Percentiles rank a stretch among this genome's conserved stretches.
These are phyloP conservation scores for Trichoderma sp. DNA, from an alignment of 2,329 filamentous ascomycete genomes.

Conservation along the genomic window DNA sequence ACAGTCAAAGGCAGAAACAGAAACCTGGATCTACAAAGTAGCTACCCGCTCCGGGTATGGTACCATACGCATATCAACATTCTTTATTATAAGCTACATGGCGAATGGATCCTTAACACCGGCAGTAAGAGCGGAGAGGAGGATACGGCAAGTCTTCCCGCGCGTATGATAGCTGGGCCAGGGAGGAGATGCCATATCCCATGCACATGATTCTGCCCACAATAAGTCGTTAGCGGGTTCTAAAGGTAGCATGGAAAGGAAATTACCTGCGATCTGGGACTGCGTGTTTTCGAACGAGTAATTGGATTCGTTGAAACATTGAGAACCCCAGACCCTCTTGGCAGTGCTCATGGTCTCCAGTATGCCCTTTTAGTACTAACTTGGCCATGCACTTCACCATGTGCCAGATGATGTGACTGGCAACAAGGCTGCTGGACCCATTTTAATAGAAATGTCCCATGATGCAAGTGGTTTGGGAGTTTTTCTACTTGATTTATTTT, in stretches of 20 bases:
- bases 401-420: background rate
- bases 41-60: background rate
- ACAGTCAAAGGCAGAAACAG: background rate
- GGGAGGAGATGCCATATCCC: background rate
- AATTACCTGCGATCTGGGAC: background rate
- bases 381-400: background rate
- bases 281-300: constrained; percentile 1
- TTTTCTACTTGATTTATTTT: background rate
- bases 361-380: background rate
- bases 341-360: background rate
- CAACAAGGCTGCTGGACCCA: background rate
- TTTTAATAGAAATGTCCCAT: background rate
- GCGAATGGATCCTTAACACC: background rate
- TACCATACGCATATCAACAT: background rate
- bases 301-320: constrained; percentile 2
- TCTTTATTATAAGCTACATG: constrained; percentile 3
- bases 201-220: background rate
- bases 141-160: background rate
- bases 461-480: background rate
- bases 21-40: background rate
- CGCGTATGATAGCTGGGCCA: no score
- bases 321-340: background rate
- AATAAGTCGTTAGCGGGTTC: background rate
- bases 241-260: background rate
- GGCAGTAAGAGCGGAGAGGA: background rate